phyloP scores from a whole-genome alignment of 306 rosid genomes.

The Prunus salicina region DNA sequence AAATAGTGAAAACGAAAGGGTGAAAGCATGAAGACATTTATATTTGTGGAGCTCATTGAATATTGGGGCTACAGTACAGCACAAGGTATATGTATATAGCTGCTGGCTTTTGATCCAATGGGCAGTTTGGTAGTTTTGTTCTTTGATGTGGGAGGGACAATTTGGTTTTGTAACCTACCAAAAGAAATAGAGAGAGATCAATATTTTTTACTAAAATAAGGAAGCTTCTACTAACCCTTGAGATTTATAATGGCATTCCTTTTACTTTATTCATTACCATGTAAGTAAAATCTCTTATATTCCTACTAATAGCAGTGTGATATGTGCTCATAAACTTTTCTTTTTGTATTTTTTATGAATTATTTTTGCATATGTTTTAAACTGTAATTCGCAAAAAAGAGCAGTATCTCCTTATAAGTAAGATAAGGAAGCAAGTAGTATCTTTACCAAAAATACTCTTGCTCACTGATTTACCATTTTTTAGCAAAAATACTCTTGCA shows the following conservation, averaged over 20 bases:
- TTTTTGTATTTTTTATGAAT: too few relatives aligned
- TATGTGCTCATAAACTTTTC: accelerated
- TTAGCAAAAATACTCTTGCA: too few relatives aligned
- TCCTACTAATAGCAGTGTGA: accelerated
- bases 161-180: background rate
- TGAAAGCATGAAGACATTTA: background rate
- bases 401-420: too few relatives aligned
- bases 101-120: background rate
- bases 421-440: too few relatives aligned
- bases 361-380: too few relatives aligned
- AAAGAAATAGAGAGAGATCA: background rate
- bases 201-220: background rate
- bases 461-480: too few relatives aligned
- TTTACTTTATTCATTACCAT: too few relatives aligned
- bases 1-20: background rate
- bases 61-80: too few relatives aligned
- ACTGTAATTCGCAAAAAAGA: accelerated
- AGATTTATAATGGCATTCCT: too few relatives aligned
- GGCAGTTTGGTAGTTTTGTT: background rate
- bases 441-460: too few relatives aligned
- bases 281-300: too few relatives aligned
- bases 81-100: background rate
- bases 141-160: background rate
- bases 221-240: background rate
- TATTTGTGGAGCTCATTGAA: constrained; percentile 11